phyloP scores from a whole-genome alignment of 768 basidiomycete genomes.

The Termitomyces eurrhizus region DNA sequence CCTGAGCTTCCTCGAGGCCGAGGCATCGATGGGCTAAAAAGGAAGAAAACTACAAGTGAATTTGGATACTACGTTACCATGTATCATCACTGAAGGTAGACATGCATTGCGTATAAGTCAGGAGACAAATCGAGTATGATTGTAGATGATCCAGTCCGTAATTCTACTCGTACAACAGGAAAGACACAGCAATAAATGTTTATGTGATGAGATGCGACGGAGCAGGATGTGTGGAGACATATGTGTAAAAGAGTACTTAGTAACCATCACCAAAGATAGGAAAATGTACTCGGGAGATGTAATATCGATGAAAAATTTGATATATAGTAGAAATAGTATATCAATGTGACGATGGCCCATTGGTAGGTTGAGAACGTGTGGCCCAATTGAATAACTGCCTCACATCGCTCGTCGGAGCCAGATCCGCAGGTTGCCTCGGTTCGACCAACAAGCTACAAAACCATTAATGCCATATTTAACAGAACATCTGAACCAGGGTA shows the following conservation, averaged over 20 bases:
- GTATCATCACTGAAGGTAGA: conserved; percentile 26
- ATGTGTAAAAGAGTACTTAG: conserved; percentile 11
- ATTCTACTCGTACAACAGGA: conserved; percentile 16
- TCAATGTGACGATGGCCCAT: conserved; percentile 24
- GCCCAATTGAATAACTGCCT: conserved; percentile 81
- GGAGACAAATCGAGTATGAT: conserved; percentile 11
- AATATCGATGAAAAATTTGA: neutral
- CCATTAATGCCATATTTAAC: conserved; percentile 9
- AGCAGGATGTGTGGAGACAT: conserved; percentile 16
- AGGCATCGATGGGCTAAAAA: conserved; percentile 25
- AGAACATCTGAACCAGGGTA: conserved; percentile 39
- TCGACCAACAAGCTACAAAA: conserved; percentile 68
- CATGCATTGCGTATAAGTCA: neutral
- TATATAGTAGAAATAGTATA: conserved; percentile 45
- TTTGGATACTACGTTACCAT: conserved; percentile 51
- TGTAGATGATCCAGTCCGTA: conserved; percentile 15
- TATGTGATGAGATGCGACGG: conserved; percentile 8
- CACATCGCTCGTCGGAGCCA: conserved; percentile 60
- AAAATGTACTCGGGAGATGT: conserved; percentile 14
- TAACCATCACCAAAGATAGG: conserved; percentile 17
- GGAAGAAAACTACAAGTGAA: conserved; percentile 29
- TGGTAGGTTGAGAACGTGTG: conserved; percentile 49
- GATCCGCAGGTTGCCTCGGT: conserved; percentile 76
- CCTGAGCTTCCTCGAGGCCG: conserved; percentile 22
- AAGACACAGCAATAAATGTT: conserved; percentile 20